Evolutionary conservation across 371 early-diverging fungal genomes (phyloP), one percentile per base, ranked within the genome.

Genomic region (Actinomortierella ambigua): DNA sequence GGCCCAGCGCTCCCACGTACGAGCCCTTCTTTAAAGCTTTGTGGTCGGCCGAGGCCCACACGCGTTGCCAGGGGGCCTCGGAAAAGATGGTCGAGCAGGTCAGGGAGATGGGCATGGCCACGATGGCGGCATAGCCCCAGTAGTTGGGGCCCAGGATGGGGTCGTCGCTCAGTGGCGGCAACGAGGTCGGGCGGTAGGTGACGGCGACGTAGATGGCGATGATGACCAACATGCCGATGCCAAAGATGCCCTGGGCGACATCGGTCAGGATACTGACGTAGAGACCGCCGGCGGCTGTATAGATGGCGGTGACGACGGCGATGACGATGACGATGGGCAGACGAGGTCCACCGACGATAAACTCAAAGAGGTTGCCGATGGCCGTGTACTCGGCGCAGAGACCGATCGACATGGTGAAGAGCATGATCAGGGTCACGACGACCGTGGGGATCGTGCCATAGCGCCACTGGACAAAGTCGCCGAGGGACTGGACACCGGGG

Each of bases 1-100:
- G 68, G 39, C 79, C 58, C 14, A 63, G 23, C 23, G 71, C 77
- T 34, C 79, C 86, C 48, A 78, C 50, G 8, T 61, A 23, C 11
- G 84, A 78, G 9, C 86, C 87, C 15, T 54, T 56, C 50, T 59
- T 67, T 29, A 87, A 54, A 2, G 85, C 78, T 34, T 61, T 59
- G 24, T 79, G 69, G 53, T 82, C 77, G 8, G 77, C 77, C 6
- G 87, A 81, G 5, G 87, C 85, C 86, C 87, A 86, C 29, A 85
- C 82, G 34, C 87, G 81, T 58, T 87, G 86, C 82, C 88, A 87
- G 26, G 79, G 67, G 23, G 75, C 82, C 56, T 88, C 86, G 3
- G 83, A 80, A 59, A 80, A 88, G 62, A 87, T 58, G 13, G 83
- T 84, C 4, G 84, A 79, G 15, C 80, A 62, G 41, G 69, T 71